Conservation (phyloP, 2,329 filamentous ascomycete genomes). For the Stachybotrys chartarum region DNA sequence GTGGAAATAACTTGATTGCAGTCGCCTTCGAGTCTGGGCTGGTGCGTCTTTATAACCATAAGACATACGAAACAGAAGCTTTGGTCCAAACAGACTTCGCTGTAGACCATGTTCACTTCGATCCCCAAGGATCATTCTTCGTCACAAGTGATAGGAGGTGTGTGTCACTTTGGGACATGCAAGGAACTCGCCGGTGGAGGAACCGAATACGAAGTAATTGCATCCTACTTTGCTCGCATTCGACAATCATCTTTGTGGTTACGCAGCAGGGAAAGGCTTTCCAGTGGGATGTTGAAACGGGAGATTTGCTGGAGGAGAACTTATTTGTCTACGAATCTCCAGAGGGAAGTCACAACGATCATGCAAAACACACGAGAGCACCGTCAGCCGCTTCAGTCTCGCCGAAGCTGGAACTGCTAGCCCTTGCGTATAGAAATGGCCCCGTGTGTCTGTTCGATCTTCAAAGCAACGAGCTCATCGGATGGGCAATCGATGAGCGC, state of each 20-base stretch:
- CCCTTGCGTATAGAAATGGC: conserved; percentile 10
- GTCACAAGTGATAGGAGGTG: conserved; percentile 4
- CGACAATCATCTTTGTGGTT: conserved; percentile 3
- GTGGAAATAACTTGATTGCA: conserved; percentile 8
- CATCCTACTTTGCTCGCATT: conserved; percentile 4
- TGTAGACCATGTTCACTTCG: neutral
- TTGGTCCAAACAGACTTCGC: neutral
- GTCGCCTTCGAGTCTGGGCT: conserved; percentile 10
- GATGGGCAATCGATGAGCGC: conserved; percentile 11
- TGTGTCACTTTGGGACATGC: conserved; percentile 6
- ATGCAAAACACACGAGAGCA: conserved; percentile 1
- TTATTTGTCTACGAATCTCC: conserved; percentile 3
- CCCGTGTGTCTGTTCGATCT: conserved; percentile 13
- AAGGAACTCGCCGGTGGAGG: conserved; percentile 8
- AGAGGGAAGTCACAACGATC: conserved; percentile 1
- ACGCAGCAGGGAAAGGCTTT: conserved; percentile 7
- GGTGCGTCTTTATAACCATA: conserved; percentile 7
- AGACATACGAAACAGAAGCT: conserved; percentile 6
- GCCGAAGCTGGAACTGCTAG: conserved; percentile 11
- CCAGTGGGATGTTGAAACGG: conserved; percentile 9
- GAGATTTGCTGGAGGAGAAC: conserved; percentile 8
- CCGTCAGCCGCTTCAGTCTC: conserved; percentile 9
- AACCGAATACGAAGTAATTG: conserved; percentile 7
- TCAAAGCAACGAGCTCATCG: conserved; percentile 7
- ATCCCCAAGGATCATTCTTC: conserved; percentile 2